A percentile compares a stretch with the other conserved stretches of the same genome.
These are phyloP conservation scores for Aspergillus luchuensis DNA, from an alignment of 2,329 filamentous ascomycete species.

Conservation along the genomic window DNA sequence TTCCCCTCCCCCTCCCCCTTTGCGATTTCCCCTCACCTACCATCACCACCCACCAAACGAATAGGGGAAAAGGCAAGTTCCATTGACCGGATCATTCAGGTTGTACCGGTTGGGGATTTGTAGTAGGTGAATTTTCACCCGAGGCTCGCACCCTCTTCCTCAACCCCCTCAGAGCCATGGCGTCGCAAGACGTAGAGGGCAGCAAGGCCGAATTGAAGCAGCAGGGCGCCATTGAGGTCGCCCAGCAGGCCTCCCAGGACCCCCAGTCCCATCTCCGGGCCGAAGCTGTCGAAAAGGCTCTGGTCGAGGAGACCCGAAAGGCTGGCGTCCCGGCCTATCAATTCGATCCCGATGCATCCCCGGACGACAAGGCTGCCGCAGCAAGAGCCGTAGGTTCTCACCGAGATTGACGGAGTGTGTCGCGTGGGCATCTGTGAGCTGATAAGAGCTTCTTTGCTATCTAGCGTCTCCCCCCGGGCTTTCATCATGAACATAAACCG, in stretches of 20 bases:
- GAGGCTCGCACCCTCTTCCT: constrained; percentile 16
- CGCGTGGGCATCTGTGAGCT: not conserved
- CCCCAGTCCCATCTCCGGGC: constrained; percentile 68
- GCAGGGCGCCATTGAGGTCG: constrained; percentile 76
- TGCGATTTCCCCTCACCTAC: constrained; percentile 1
- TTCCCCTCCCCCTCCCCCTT: not conserved
- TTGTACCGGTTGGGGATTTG: constrained; percentile 14
- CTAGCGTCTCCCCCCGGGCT: constrained; percentile 65
- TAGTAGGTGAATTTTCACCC: constrained; percentile 22
- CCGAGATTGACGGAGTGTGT: not conserved
- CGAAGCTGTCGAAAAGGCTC: constrained; percentile 69
- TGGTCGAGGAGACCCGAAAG: constrained; percentile 75
- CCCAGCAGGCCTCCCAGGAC: constrained; percentile 56
- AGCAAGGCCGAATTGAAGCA: constrained; percentile 70
- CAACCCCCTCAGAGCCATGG: constrained; percentile 27
- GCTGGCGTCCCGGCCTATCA: constrained; percentile 78
- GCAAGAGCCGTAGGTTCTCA: constrained; percentile 67
- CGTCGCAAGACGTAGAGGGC: constrained; percentile 32
- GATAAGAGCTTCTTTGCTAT: constrained; percentile 22
- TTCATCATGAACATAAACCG: constrained; percentile 55
- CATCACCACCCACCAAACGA: not conserved
- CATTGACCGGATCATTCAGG: constrained; percentile 12
- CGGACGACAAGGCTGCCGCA: constrained; percentile 81
- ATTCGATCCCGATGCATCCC: constrained; percentile 82
- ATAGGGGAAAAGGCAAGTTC: constrained; percentile 2